Evolutionary conservation across 169 alveolate genomes (phyloP).

Genomic region (Cytauxzoon felis): DNA sequence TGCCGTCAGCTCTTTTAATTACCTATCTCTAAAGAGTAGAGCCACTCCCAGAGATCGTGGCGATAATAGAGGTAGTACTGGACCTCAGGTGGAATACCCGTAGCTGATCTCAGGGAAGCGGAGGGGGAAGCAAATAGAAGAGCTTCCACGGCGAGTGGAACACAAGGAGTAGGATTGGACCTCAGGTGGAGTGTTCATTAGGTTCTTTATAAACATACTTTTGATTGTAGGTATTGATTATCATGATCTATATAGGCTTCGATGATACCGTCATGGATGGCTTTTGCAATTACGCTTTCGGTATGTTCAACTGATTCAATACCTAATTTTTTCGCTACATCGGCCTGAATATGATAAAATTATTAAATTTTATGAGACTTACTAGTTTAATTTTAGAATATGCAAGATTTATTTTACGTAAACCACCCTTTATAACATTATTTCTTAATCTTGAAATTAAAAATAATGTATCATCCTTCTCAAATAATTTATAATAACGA

Average conservation of each 20-base stretch:
- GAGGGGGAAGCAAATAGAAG: too few relatives aligned
- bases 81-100: too few relatives aligned
- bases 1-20: too few relatives aligned
- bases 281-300: conserved; percentile 90
- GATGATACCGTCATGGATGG: conserved; percentile 92
- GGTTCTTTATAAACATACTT: too few relatives aligned
- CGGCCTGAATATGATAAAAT: conserved; percentile 55
- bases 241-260: conserved; percentile 91
- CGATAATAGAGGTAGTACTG: too few relatives aligned
- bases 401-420: conserved; percentile 86
- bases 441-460: conserved; percentile 88
- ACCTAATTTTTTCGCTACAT: conserved; percentile 86
- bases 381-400: conserved; percentile 86
- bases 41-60: too few relatives aligned
- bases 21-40: too few relatives aligned
- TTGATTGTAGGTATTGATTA: conserved; percentile 72
- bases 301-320: conserved; percentile 85
- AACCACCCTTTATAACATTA: conserved; percentile 92
- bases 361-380: conserved; percentile 17
- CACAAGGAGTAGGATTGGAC: too few relatives aligned
- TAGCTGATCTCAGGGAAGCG: too few relatives aligned
- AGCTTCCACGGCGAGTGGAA: too few relatives aligned
- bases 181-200: too few relatives aligned
- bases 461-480: conserved; percentile 85
- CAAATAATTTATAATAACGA: conserved; percentile 69